Base-by-base conservation (phyloP, 345 rosid genomes). In the Limnanthes douglasii region DNA sequence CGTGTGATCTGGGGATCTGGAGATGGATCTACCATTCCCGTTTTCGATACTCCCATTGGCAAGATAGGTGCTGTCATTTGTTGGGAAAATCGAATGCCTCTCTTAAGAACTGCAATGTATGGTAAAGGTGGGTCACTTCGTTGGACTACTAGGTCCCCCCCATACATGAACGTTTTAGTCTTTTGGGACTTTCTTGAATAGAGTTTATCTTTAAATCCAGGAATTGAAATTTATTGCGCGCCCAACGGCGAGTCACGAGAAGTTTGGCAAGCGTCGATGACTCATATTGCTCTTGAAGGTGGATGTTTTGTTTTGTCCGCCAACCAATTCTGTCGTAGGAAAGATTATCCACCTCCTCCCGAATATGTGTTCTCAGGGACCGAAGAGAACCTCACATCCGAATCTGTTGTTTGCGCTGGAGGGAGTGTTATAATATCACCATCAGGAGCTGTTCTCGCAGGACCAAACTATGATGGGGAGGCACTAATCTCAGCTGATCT, bases 41-140 rank as follows among this genome's bases (percentile, higher is more conserved):
- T 88, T 36, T 68, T 79, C 19, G 81, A 79, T 21, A 76, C 93
- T 13, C 73, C 86, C 2, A 45, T 83, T 21, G 93, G 95, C 5
- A 88, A 83, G 58, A 73, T 88, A 0, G 95, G 95, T 13, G 93
- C 90, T 34, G 95, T 86, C 23, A 70, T 88, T 45, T 88, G 93
- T 54, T 88, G 95, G 95, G 93, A 88, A 40, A 88, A 83, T 46
- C 68, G 73, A 60, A 88, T 88, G 95, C 97, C 97, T 6, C 80
- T 86, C 45, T 68, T 79, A 11, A 69, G 95, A 60, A 79, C 86
- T 21, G 97, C 97, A 12, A 68, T 88, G 81, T 88, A 79, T 64
- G 92, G 65, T 31, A 74, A 83, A 79, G 95, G 97, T 76, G 57
- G 42, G 69, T 39, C 15, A 26, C 44, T 33, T 16, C n/a, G n/a